These are phyloP conservation scores for Pseudogymnoascus sp. DNA, from an alignment of 2,329 filamentous ascomycete species.

Conservation along the genomic window DNA sequence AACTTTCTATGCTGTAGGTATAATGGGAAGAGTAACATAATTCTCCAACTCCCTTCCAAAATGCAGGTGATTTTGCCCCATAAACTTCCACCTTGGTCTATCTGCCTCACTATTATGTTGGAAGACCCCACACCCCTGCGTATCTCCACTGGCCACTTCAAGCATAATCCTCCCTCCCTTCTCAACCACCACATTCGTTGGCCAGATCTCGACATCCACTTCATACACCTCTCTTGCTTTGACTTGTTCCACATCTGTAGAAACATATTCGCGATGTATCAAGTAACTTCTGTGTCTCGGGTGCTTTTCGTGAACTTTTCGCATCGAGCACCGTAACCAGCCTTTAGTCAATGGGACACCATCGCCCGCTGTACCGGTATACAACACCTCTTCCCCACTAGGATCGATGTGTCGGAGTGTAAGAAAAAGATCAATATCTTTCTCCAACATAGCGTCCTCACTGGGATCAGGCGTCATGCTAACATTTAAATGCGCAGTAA, in stretches of 20 bases:
- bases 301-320: neutral
- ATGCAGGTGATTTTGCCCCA: slow-evolving; percentile 47
- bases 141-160: neutral
- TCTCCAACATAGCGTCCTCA: neutral
- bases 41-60: slow-evolving; percentile 45
- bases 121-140: neutral
- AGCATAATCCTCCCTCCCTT: neutral
- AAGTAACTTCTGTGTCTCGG: neutral
- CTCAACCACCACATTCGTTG: neutral
- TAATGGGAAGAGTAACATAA: slow-evolving; percentile 47
- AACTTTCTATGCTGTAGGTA: slow-evolving; percentile 33
- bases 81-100: slow-evolving; percentile 37
- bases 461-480: neutral
- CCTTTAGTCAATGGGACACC: neutral
- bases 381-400: neutral
- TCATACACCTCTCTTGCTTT: neutral
- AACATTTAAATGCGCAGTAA: neutral
- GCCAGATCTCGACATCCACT: neutral
- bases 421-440: neutral
- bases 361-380: neutral
- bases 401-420: neutral
- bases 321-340: neutral
- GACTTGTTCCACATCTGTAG: neutral
- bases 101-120: neutral
- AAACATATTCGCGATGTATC: neutral